Conservation (phyloP, 2,329 filamentous ascomycete genomes). For the Emmonsiellopsis sp. region DNA sequence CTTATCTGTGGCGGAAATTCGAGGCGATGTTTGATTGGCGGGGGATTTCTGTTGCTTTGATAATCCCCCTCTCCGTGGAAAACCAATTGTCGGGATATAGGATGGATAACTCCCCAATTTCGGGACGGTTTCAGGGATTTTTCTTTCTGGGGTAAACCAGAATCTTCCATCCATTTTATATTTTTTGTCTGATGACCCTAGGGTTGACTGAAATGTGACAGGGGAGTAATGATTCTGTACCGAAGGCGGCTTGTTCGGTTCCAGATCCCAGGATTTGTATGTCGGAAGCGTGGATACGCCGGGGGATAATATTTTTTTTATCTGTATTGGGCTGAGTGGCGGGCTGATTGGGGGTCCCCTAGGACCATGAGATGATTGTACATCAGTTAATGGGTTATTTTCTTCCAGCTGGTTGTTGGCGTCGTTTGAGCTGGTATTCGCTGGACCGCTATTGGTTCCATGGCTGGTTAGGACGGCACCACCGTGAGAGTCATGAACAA, state of each 20-base stretch:
- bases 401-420: no score
- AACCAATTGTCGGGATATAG: slow-evolving; percentile 30
- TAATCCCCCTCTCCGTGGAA: slow-evolving; percentile 19
- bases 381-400: no score
- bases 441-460: no score
- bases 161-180: slow-evolving; percentile 43
- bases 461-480: no score
- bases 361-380: neutral
- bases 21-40: neutral
- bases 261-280: neutral
- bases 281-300: slow-evolving; percentile 1
- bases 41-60: neutral
- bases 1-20: neutral
- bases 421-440: no score
- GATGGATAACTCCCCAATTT: slow-evolving; percentile 8
- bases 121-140: slow-evolving; percentile 2
- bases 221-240: slow-evolving; percentile 39
- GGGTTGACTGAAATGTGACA: slow-evolving; percentile 40
- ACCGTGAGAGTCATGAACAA: no score
- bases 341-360: slow-evolving; percentile 26
- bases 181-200: slow-evolving; percentile 43
- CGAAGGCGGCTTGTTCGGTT: slow-evolving; percentile 1
- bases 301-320: slow-evolving; percentile 38
- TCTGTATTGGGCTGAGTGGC: slow-evolving; percentile 30
- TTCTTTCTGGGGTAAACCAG: slow-evolving; percentile 21